These are phyloP conservation scores for Asterella californica DNA, from an alignment of 225 moss, liverwort and hornwort species.

Conservation along the genomic window DNA sequence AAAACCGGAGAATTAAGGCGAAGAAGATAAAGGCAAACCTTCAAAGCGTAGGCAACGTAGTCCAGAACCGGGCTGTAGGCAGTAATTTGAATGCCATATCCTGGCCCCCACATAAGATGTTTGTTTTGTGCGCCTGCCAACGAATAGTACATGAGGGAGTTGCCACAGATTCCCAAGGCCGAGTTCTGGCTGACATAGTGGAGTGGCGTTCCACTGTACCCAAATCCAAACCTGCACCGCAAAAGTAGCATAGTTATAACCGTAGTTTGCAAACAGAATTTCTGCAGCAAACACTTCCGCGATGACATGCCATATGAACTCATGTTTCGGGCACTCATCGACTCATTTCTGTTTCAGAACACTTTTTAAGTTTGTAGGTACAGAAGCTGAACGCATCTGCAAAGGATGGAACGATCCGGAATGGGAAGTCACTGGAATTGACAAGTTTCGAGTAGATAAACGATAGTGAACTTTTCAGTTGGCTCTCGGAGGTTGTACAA, in stretches of 20 bases:
- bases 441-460: neutral
- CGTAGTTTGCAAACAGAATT: neutral
- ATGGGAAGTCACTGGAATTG: too few species aligned
- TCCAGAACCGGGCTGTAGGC: constrained; percentile 46
- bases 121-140: constrained; percentile 52
- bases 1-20: neutral
- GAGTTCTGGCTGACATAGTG: constrained; percentile 58
- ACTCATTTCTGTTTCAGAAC: neutral
- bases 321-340: too few species aligned
- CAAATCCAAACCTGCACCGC: constrained; percentile 56
- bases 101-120: constrained; percentile 75
- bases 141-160: constrained; percentile 65
- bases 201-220: constrained; percentile 62
- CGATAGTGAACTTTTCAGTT: neutral
- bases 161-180: constrained; percentile 70
- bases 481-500: neutral
- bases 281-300: neutral
- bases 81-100: constrained; percentile 51
- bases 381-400: neutral
- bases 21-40: constrained; percentile 39
- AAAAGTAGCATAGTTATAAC: neutral
- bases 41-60: constrained; percentile 67
- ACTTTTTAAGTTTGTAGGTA: neutral
- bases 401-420: neutral
- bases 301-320: neutral